Evolutionary conservation across 2,329 filamentous ascomycete species (phyloP), one percentile per base, ranked within the genome.

Genomic region (Pseudogymnoascus sp.): DNA sequence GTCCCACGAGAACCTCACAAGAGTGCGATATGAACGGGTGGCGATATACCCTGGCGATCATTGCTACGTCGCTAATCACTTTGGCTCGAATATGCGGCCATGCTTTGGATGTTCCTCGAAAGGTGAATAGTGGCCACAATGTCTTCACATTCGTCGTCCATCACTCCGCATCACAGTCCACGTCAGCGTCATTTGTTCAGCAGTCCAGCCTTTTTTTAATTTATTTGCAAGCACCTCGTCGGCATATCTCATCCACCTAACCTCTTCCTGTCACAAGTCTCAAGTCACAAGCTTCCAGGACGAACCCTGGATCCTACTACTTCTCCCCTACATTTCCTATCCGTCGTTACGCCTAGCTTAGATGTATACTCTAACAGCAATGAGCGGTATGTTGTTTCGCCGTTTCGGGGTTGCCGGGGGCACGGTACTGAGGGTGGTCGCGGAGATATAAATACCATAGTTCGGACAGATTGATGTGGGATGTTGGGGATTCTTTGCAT

Each of bases 251-350:
- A 55, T 33, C n/a, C n/a, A 39, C 60, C 45, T 52, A 36, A n/a
- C 58, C 23, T 38, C 22, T 35, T n/a, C 33, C 52, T 58, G 14
- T 23, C 61, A 62, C 52, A 45, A 62, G 30, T 33, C 11, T 12
- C 33, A 35, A 62, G 39, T 41, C 39, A 38, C n/a, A 19, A 23
- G 52, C 52, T 39, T 58, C 19, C 33, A 58, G 28, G 45, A 35
- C 45, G 45, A 41, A 35, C 52, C 61, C 61, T 58, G 30, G 30
- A 59, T 38, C 28, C 61, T 25, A 60, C 42, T 23, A 35, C 60
- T 38, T 62, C 49, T 19, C 52, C 52, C 38, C 25, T 58, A 35
- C 30, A 22, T 35, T 62, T 38, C 30, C 45, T 36, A 36, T 58
- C 49, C 45, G 52, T 25, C 36, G 42, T 38, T 35, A 36, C 42